phyloP scores from a whole-genome alignment of 2,329 filamentous ascomycete genomes.

The Calonectria hawksworthii region DNA sequence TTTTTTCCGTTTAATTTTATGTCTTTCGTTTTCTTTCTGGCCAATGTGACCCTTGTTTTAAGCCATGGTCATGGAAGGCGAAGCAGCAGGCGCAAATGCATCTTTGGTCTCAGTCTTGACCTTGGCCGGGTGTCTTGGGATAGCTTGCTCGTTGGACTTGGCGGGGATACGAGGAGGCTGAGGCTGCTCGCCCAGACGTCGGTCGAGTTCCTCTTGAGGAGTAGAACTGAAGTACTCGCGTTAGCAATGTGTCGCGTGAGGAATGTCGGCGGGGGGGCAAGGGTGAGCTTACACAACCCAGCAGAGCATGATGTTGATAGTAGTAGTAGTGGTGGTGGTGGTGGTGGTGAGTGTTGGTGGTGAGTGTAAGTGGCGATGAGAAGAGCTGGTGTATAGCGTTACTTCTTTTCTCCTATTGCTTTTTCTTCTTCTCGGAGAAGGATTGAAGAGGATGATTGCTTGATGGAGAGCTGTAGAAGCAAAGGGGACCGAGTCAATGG shows the following conservation, averaged over 20 bases:
- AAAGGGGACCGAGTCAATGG: background rate
- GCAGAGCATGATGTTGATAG: slow-evolving; percentile 24
- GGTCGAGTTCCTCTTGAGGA: slow-evolving; percentile 29
- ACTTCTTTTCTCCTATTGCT: background rate
- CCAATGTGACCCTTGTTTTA: background rate
- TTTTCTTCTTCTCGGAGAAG: background rate
- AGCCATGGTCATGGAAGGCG: slow-evolving; percentile 7
- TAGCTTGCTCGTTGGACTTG: slow-evolving; percentile 9
- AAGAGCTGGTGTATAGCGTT: background rate
- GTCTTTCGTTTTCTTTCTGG: background rate
- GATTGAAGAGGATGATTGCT: background rate
- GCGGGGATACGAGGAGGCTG: slow-evolving; percentile 24
- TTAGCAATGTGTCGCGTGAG: background rate
- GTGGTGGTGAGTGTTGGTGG: background rate
- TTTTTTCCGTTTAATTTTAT: background rate
- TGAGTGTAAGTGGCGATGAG: background rate
- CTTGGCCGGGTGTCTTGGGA: slow-evolving; percentile 7
- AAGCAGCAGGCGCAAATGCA: background rate
- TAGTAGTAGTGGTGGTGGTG: background rate
- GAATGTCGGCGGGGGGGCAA: background rate
- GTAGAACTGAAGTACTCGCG: slow-evolving; percentile 8
- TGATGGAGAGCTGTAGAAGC: slow-evolving; percentile 4
- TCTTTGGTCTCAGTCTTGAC: slow-evolving; percentile 14
- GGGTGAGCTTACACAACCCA: slow-evolving; percentile 24
- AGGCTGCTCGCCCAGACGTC: slow-evolving; percentile 21